phyloP scores from a whole-genome alignment of 352 stramenopile species.

The Phytophthora aleatoria region DNA sequence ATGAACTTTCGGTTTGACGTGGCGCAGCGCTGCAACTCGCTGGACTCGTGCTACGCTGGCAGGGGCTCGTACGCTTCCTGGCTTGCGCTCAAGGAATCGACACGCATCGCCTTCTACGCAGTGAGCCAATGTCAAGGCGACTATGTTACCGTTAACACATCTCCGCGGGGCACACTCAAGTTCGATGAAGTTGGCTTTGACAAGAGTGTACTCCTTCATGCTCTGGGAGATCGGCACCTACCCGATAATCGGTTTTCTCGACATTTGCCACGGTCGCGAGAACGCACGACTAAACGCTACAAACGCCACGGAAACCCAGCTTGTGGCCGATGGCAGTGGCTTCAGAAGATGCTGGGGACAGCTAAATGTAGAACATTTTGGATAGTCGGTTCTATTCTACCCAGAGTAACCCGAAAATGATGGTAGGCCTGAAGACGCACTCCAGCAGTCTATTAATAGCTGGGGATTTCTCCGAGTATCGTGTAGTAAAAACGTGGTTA shows the following conservation, averaged over 20 bases:
- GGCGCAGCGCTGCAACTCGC: conserved; percentile 15
- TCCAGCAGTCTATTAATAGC: no score
- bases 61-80: conserved; percentile 7
- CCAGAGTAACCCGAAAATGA: no score
- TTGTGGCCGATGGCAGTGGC: neutral
- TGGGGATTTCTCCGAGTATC: no score
- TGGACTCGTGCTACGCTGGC: conserved; percentile 15
- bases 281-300: neutral
- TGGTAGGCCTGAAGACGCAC: no score
- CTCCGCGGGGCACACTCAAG: neutral
- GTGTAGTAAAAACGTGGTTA: neutral
- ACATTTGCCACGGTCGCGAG: neutral
- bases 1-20: conserved; percentile 17
- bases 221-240: neutral
- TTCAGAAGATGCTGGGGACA: neutral
- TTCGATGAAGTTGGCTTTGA: conserved; percentile 4
- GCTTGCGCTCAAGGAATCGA: conserved; percentile 5
- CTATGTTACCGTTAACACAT: neutral
- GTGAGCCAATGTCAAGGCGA: conserved; percentile 12
- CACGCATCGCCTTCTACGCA: conserved; percentile 11
- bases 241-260: neutral
- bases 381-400: no score
- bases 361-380: no score
- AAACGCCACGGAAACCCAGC: neutral
- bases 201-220: conserved; percentile 20